Evolutionary conservation across 164 flowering plant species (phyloP).

Genomic region (grape (Vitis vinifera)): ASM3070453v1 NC_081822.1:11420501-11421000

Average conservation of each 20-base stretch:
- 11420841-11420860: not conserved
- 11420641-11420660: not conserved
- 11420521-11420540: conserved; percentile 64
- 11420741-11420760: not conserved
- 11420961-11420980: conserved; percentile 82
- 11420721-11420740: not conserved
- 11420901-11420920: not conserved
- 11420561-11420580: not conserved
- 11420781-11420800: not conserved
- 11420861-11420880: not conserved
- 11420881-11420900: not conserved
- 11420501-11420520: conserved; percentile 63
- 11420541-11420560: conserved; percentile 58
- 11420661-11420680: not conserved
- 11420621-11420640: not conserved
- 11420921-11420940: not conserved
- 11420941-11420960: conserved; percentile 2
- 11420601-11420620: not conserved
- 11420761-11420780: too few relatives aligned
- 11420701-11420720: not conserved
- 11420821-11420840: not conserved
- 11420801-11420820: not conserved
- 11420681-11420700: not conserved
- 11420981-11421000: conserved; percentile 80
- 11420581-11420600: not conserved